Evolutionary conservation across 1,284 basidiomycete genomes (phyloP).

Genomic region (Ceratobasidium sp.): DNA sequence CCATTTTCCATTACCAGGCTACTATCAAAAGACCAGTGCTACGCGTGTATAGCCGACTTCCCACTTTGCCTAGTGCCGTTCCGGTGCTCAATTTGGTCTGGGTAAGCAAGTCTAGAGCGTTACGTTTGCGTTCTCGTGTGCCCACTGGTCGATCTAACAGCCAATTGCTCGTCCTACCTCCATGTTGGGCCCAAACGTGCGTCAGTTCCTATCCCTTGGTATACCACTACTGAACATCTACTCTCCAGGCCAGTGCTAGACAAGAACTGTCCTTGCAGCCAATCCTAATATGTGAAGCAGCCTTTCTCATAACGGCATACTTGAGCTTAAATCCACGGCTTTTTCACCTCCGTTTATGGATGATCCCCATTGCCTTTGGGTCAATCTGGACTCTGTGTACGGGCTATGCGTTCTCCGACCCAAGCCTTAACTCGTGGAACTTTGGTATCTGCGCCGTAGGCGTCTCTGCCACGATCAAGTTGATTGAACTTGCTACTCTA

Average conservation of each 20-base stretch:
- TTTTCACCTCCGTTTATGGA: conserved; percentile 22
- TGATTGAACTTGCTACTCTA: conserved; percentile 27
- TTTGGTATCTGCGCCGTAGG: conserved; percentile 37
- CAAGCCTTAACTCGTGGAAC: conserved; percentile 31
- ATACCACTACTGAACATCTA: not conserved
- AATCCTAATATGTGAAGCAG: not conserved
- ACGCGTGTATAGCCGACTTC: no score
- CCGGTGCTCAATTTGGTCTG: no score
- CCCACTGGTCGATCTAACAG: no score
- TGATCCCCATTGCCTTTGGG: conserved; percentile 35
- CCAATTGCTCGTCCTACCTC: no score
- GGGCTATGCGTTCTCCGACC: conserved; percentile 24
- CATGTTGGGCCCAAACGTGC: conserved; percentile 18
- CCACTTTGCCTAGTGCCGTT: no score
- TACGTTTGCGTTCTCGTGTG: no score
- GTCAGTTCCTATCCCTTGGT: not conserved
- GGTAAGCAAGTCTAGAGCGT: no score
- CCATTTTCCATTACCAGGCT: no score
- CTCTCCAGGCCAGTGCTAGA: not conserved
- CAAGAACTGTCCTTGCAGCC: conserved; percentile 11
- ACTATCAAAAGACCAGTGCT: no score
- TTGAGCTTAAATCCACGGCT: conserved; percentile 12
- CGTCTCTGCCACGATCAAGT: conserved; percentile 37
- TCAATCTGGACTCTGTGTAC: conserved; percentile 30
- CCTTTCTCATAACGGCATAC: not conserved